Conservation (phyloP, 2,329 filamentous ascomycete genomes). For the Ophiostoma triangulosporum region DNA sequence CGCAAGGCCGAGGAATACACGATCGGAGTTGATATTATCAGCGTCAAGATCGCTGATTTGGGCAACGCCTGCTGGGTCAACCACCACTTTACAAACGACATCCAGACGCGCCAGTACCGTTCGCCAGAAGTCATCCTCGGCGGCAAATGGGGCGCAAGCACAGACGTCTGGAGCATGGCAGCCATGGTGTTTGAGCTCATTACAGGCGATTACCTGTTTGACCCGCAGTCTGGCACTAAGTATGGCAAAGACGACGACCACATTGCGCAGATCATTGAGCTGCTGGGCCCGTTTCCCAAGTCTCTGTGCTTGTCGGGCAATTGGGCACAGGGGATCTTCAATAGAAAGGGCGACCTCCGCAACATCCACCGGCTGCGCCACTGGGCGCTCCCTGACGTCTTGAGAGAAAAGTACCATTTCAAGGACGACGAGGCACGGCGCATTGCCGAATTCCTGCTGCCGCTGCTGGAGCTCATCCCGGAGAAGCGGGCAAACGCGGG, state of each 20-base stretch:
- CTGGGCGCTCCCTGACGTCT: slow-evolving; percentile 86
- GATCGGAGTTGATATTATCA: slow-evolving; percentile 60
- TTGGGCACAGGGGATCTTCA: slow-evolving; percentile 98
- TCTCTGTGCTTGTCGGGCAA: slow-evolving; percentile 84
- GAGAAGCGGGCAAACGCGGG: slow-evolving; percentile 88
- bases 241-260: slow-evolving; percentile 99
- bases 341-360: slow-evolving; percentile 87
- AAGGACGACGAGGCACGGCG: slow-evolving; percentile 64
- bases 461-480: slow-evolving; percentile 82
- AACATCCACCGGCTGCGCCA: slow-evolving; percentile 95
- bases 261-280: slow-evolving; percentile 96
- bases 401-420: slow-evolving; percentile 96
- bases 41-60: slow-evolving; percentile 96
- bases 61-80: slow-evolving; percentile 98
- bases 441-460: slow-evolving; percentile 68
- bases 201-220: slow-evolving; percentile 95
- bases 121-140: slow-evolving; percentile 95
- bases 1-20: slow-evolving; percentile 42
- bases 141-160: slow-evolving; percentile 97
- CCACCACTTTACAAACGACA: slow-evolving; percentile 98
- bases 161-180: slow-evolving; percentile 99
- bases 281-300: slow-evolving; percentile 87
- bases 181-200: slow-evolving; percentile 96
- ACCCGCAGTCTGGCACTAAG: slow-evolving; percentile 95
- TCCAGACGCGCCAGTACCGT: slow-evolving; percentile 92